A percentile compares a stretch with the other conserved stretches of the same genome.
Conservation (phyloP, 1,284 basidiomycete species). For the Heterobasidion irregulare region DNA sequence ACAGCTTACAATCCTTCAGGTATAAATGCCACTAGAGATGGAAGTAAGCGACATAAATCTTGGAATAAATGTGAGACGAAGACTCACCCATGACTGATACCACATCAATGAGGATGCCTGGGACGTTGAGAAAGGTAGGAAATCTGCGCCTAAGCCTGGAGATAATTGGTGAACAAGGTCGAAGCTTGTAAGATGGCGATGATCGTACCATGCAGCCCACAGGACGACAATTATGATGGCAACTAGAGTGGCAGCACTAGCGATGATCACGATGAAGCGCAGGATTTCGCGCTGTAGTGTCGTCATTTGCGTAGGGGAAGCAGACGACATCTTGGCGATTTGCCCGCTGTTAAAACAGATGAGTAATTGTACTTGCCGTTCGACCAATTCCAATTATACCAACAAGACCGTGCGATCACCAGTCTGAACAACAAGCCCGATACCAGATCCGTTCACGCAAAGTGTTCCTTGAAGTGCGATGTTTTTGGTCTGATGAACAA, state of each 20-base stretch:
- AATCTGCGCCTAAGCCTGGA: slow-evolving; percentile 27
- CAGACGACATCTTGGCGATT: slow-evolving; percentile 44
- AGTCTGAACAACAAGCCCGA: slow-evolving; percentile 45
- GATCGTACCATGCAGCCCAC: slow-evolving; percentile 40
- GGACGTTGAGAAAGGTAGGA: slow-evolving; percentile 47
- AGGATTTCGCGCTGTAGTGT: slow-evolving; percentile 36
- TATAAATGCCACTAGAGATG: slow-evolving; percentile 42
- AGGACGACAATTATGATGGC: slow-evolving; percentile 47
- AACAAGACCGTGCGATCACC: slow-evolving; percentile 46
- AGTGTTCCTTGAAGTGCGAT: slow-evolving; percentile 57
- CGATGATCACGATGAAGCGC: slow-evolving; percentile 35
- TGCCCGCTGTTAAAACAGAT: slow-evolving; percentile 30
- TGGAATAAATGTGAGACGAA: not conserved
- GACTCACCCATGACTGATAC: slow-evolving; percentile 39
- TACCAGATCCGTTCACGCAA: slow-evolving; percentile 46
- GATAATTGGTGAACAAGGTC: not conserved
- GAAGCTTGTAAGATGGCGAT: not conserved
- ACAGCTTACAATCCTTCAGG: slow-evolving; percentile 33
- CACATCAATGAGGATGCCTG: slow-evolving; percentile 47
- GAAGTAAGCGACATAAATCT: not conserved
- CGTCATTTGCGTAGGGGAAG: slow-evolving; percentile 30
- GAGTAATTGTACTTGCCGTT: not conserved
- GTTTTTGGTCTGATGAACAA: slow-evolving; percentile 35
- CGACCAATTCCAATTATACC: slow-evolving; percentile 1
- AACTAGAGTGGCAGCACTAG: slow-evolving; percentile 28